Evolutionary conservation across 2,329 filamentous ascomycete species (phyloP), one percentile per base, ranked within the genome.

Genomic region (Scedosporium apiospermum): DNA sequence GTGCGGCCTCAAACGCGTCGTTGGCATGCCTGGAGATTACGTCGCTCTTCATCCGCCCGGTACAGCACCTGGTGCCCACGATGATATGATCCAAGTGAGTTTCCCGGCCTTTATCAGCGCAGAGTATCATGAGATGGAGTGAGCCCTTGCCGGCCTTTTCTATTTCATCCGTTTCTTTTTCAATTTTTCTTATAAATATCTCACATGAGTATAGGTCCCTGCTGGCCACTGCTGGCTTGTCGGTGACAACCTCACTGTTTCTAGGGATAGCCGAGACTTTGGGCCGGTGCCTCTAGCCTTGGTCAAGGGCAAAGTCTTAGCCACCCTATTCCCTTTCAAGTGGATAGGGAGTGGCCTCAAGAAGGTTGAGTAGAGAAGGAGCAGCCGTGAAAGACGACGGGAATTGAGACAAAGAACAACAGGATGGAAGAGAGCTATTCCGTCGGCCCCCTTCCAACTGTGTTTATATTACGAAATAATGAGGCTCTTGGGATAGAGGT

Each of bases 211-310:
- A n/a, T 69, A 96, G 90, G 86, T 99, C 16, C 95, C 95, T 0
- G 80, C 89, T 70, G 95, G 95, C 1, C 95, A 99, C 78, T 96
- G 92, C 69, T 98, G 91, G 85, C 78, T 97, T 6, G 84, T 87
- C 2, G 95, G 95, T 2, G 95, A 99, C 74, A 98, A 98, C 73
- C 71, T 96, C 65, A 81, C 85, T 3, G 88, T 84, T 69, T 97
- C 92, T 26, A 80, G 91, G 66, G 95, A 99, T 77, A 97, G 92
- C 53, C 86, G 95, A 65, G 80, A 87, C 49, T 96, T 89, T 76
- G 95, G 95, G 0, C 91, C 95, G 0, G 73, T 99, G 30, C 95
- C 95, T 0, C 77, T 99, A 70, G 93, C 85, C 1, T 77, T 99
- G 66, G 84, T 99, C 55, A 87, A 83, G 68, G 92, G 92, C 57